These are phyloP conservation scores for Filosporella fistucella DNA, from an alignment of 495 filamentous ascomycete genomes.

Conservation along the genomic window DNA sequence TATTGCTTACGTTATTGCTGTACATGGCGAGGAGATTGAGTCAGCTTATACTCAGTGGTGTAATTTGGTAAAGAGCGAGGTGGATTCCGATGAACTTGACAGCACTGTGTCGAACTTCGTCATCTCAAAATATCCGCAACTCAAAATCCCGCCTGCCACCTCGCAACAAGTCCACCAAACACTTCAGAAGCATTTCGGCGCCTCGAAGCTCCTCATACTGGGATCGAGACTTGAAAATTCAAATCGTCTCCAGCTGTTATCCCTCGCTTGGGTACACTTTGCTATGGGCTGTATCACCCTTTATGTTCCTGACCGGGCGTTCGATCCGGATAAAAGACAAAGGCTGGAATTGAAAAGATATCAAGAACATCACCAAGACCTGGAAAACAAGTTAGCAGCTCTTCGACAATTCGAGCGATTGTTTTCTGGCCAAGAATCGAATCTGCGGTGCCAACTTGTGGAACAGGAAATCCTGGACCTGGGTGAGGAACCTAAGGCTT, in stretches of 20 bases:
- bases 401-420: conserved; percentile 59
- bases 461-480: conserved; percentile 53
- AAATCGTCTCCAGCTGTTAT: conserved; percentile 22
- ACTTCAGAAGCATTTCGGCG: conserved; percentile 35
- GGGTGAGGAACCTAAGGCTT: conserved; percentile 53
- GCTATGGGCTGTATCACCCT: conserved; percentile 63
- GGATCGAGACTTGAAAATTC: conserved; percentile 24
- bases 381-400: conserved; percentile 54
- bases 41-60: background rate
- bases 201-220: conserved; percentile 31
- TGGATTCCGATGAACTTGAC: background rate
- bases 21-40: conserved; percentile 6
- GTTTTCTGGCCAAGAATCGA: conserved; percentile 64
- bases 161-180: conserved; percentile 25
- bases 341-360: conserved; percentile 67
- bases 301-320: conserved; percentile 80
- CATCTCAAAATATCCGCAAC: background rate
- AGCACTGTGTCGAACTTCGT: background rate
- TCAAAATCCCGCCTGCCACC: conserved; percentile 11
- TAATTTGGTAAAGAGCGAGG: background rate
- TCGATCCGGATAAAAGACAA: conserved; percentile 79
- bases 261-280: conserved; percentile 61
- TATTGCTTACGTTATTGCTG: conserved; percentile 6
- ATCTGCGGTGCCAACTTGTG: conserved; percentile 55
- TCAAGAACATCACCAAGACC: conserved; percentile 42